These are phyloP conservation scores for Yarrowia sp. DNA, from an alignment of 805 yeast species.

Conservation along the genomic window DNA sequence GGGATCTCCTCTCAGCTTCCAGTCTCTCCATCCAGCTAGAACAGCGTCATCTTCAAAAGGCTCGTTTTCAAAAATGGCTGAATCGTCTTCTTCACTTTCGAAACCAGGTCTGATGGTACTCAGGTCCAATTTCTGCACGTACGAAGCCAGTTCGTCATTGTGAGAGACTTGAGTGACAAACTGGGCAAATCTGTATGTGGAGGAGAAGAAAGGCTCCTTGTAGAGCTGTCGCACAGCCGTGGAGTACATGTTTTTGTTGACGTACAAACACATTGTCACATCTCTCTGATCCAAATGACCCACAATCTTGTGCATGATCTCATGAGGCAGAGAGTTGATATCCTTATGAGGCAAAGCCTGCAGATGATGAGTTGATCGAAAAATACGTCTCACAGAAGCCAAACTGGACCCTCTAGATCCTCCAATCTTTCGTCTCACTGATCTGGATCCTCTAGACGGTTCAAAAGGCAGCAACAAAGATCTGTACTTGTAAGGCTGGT, in stretches of 20 bases:
- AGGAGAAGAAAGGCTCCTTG: constrained; percentile 52
- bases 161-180: constrained; percentile 66
- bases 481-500: constrained; percentile 24
- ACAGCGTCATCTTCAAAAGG: constrained; percentile 37
- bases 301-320: constrained; percentile 35
- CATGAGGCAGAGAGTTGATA: constrained; percentile 33
- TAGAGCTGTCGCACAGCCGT: constrained; percentile 58
- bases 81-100: constrained; percentile 24
- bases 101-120: constrained; percentile 42
- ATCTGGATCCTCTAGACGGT: neutral
- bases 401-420: neutral
- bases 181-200: constrained; percentile 79
- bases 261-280: constrained; percentile 49
- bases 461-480: constrained; percentile 10
- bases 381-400: neutral
- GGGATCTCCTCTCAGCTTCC: constrained; percentile 77
- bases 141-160: constrained; percentile 53
- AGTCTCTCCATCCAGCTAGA: constrained; percentile 87
- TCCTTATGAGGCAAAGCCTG: neutral
- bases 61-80: constrained; percentile 27
- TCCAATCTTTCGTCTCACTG: neutral
- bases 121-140: constrained; percentile 58
- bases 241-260: constrained; percentile 50
- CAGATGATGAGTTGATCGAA: constrained; percentile 4
- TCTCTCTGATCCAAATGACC: constrained; percentile 42